Evolutionary conservation across 2,329 filamentous ascomycete species (phyloP), one percentile per base, ranked within the genome.

Genomic region (Chaetomium strumarium): DNA sequence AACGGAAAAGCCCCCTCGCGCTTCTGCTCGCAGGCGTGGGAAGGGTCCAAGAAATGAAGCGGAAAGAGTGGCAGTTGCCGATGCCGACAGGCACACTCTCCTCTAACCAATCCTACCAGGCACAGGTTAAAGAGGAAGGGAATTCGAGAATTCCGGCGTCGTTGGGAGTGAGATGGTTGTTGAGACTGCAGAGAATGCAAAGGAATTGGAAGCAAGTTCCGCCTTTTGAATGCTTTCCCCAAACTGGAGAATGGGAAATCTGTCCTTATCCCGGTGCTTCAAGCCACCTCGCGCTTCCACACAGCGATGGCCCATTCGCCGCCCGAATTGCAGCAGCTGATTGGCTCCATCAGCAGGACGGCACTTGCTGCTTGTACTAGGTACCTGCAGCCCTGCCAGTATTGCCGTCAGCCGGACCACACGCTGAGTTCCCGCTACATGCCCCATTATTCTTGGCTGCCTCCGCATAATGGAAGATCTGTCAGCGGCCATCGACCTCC

Each of bases 201-300:
- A 37, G 44, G 31, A 45, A 46, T 24, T 34, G 50, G 46, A 50
- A 50, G 52, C 41, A 53, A 49, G 38, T 38, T 14, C 17, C 30
- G 13, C 49, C 46, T 59, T 60, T 61, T 52, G 47, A 57, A 50
- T 34, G 19, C 34, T 41, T 40, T 10, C 42, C 39, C 52, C 52
- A 53, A 57, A 57, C 57, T 56, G 49, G 47, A 50, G 51, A 62
- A 58, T 34, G 30, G 60, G 57, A 60, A 58, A 62, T 61, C 57
- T 62, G 60, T 62, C 60, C 60, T 62, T 55, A 59, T 60, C 55
- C 56, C 14, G 14, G 34, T 54, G 46, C 55, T 43, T 62, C 38
- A 58, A 59, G 60, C 59, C 60, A 60, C 58, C 50, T 56, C 51
- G 52, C 56, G 42, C 50, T 47, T 58, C 54, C 54, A 50, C 54